Conservation (phyloP, 768 basidiomycete genomes). For the Mycena olivaceomarginata region DNA sequence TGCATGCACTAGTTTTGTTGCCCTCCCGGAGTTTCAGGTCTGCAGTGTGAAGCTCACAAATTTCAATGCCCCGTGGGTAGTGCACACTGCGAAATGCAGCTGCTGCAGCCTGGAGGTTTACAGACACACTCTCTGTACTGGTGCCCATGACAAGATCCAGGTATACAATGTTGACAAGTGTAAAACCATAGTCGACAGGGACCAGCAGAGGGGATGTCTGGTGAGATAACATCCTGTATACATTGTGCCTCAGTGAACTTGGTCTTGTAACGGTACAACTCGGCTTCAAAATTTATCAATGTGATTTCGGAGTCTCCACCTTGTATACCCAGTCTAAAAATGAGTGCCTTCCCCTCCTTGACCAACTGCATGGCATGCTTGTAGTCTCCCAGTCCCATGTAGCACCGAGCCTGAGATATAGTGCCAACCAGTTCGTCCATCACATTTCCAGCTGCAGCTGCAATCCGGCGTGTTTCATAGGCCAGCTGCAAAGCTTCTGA, state of each 20-base stretch:
- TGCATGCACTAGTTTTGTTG: neutral
- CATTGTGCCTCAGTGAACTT: neutral
- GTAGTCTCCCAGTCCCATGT: neutral
- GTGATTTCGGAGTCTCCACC: neutral
- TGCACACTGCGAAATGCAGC: neutral
- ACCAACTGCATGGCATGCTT: neutral
- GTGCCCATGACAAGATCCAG: neutral
- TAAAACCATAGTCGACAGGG: neutral
- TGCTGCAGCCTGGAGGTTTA: neutral
- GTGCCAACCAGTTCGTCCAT: neutral
- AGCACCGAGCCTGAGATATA: neutral
- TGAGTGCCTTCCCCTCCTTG: neutral
- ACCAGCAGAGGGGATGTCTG: neutral
- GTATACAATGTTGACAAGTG: neutral
- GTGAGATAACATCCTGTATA: neutral
- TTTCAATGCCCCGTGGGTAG: neutral
- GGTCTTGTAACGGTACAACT: neutral
- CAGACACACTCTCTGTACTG: neutral
- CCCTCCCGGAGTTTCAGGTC: neutral
- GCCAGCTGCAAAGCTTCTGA: neutral
- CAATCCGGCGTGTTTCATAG: neutral
- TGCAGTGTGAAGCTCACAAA: neutral
- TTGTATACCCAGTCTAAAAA: neutral
- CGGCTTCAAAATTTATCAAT: neutral
- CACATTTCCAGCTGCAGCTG: neutral